phyloP scores from a whole-genome alignment of 805 yeast genomes.

The Ogataea salicorniae region DNA sequence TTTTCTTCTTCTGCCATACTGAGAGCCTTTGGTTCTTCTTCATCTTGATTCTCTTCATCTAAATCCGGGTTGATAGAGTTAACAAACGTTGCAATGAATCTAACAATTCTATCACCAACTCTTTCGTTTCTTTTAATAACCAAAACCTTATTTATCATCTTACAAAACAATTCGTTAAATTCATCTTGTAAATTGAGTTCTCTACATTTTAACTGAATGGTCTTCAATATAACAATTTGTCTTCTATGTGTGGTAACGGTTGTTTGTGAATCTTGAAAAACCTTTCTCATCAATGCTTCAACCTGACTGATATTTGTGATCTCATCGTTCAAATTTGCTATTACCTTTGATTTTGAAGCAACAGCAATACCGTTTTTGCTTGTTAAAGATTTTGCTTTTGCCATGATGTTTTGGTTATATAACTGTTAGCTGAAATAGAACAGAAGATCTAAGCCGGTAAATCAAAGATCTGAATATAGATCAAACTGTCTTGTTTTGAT shows the following conservation, averaged over 20 bases:
- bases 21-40: constrained; percentile 28
- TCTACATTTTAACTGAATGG: constrained; percentile 51
- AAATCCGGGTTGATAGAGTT: constrained; percentile 39
- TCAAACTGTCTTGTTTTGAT: no score
- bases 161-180: constrained; percentile 57
- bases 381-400: background rate
- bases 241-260: constrained; percentile 74
- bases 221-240: constrained; percentile 57
- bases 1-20: constrained; percentile 20
- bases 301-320: constrained; percentile 29
- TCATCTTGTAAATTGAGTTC: constrained; percentile 48
- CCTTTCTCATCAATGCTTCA: constrained; percentile 49
- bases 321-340: constrained; percentile 4
- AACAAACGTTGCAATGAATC: constrained; percentile 57
- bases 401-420: no score
- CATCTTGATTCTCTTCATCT: constrained; percentile 31
- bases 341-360: no score
- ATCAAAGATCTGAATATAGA: no score
- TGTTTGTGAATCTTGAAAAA: constrained; percentile 76
- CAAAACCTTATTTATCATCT: constrained; percentile 58
- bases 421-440: no score
- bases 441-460: no score
- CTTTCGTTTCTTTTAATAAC: constrained; percentile 64
- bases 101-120: constrained; percentile 72
- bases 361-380: no score